Evolutionary conservation across 768 basidiomycete genomes (phyloP).

Genomic region (Leucosporidium yakuticum): DNA sequence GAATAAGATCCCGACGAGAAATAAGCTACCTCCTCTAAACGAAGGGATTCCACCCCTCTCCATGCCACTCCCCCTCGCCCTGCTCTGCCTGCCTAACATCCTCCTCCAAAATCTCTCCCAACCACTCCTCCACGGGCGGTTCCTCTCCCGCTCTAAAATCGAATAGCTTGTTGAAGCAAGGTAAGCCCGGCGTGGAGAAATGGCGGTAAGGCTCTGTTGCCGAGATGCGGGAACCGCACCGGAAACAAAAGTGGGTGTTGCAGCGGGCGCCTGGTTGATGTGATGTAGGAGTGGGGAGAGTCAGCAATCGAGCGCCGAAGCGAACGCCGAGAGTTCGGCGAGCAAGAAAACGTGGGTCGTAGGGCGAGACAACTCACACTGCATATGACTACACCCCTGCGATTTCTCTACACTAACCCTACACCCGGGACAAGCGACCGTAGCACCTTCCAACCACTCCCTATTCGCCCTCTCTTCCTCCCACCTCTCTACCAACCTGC

Average conservation of each 20-base stretch:
- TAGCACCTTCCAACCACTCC: slow-evolving; percentile 30
- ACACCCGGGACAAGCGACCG: slow-evolving; percentile 31
- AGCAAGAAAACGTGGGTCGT: not conserved
- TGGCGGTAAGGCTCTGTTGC: not conserved
- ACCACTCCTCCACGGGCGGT: too few relatives aligned
- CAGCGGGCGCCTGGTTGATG: slow-evolving; percentile 66
- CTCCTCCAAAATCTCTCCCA: too few relatives aligned
- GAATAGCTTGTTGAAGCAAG: not conserved
- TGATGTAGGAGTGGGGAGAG: not conserved
- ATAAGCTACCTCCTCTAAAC: too few relatives aligned
- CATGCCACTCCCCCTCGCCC: too few relatives aligned
- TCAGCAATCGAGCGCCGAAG: not conserved
- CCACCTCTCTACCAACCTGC: slow-evolving; percentile 30
- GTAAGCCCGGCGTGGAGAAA: not conserved
- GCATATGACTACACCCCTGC: slow-evolving; percentile 21
- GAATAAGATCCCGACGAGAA: too few relatives aligned
- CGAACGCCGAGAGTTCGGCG: too few relatives aligned
- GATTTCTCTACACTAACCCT: slow-evolving; percentile 18
- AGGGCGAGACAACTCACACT: not conserved
- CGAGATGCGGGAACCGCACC: slow-evolving; percentile 4
- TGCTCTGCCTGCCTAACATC: too few relatives aligned
- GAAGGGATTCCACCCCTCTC: too few relatives aligned
- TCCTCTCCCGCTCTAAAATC: too few relatives aligned
- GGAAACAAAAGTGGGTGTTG: not conserved
- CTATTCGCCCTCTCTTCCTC: slow-evolving; percentile 36